Percentiles rank a stretch among this genome's conserved stretches.
These are phyloP conservation scores for Pyrus hybrid DNA, from an alignment of 331 rosid genomes.

Conservation along the genomic window DNA sequence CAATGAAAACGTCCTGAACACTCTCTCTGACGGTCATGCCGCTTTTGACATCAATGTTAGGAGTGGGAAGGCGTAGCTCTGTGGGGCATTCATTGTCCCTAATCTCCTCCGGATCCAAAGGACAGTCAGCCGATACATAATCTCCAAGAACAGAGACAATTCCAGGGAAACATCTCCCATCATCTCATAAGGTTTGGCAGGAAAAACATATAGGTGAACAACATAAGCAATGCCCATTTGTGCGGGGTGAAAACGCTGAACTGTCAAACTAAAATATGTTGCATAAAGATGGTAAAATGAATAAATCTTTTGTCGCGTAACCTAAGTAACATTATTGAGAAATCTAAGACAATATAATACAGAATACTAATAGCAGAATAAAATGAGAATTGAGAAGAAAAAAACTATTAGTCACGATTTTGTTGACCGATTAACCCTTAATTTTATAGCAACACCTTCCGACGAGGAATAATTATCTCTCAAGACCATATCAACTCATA, in stretches of 20 bases:
- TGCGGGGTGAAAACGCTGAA: slow-evolving; percentile 49
- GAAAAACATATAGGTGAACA: slow-evolving; percentile 94
- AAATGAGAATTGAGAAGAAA: too few relatives aligned
- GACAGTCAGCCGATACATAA: slow-evolving; percentile 83
- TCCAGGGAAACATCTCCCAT: slow-evolving; percentile 86
- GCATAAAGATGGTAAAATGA: background rate
- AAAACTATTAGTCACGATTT: too few relatives aligned
- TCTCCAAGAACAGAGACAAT: slow-evolving; percentile 93
- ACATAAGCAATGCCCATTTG: slow-evolving; percentile 97
- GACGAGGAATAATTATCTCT: background rate
- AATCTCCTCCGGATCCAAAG: slow-evolving; percentile 94
- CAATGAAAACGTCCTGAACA: slow-evolving; percentile 83
- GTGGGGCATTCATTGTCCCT: slow-evolving; percentile 97
- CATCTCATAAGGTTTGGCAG: too few relatives aligned
- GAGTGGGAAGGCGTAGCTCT: slow-evolving; percentile 83
- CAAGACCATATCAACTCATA: background rate
- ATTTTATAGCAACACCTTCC: background rate
- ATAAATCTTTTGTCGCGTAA: background rate
- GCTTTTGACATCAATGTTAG: slow-evolving; percentile 53
- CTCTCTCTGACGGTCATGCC: slow-evolving; percentile 96
- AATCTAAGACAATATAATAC: background rate
- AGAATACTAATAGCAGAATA: too few relatives aligned
- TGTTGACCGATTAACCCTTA: background rate
- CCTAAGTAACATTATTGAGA: background rate
- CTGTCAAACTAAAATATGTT: slow-evolving; percentile 37